Evolutionary conservation across 306 rosid genomes (phyloP), one percentile per base, ranked within the genome.

Genomic region (Cicer judaicum): DNA sequence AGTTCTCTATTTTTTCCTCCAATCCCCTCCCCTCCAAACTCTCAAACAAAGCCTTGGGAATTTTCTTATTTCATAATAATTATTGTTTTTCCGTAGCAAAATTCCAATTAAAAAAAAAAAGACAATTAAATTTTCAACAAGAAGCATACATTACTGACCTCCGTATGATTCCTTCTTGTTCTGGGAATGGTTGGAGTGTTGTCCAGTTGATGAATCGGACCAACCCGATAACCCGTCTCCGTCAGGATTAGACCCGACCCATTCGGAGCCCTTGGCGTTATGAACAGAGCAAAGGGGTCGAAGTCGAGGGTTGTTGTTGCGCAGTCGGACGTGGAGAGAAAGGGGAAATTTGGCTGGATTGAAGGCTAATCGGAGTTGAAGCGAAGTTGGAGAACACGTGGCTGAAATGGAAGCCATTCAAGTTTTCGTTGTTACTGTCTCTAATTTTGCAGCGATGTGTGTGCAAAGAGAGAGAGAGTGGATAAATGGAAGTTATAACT

Each of bases 341-440:
- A 77, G 24, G 7, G 95, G 87, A 55, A 81, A 78, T 82, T 77
- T 82, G 41, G 84, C 52, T 38, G 61, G 76, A 76, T 78, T 88
- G 38, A 90, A 71, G 72, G 96, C 96, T 40, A 86, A 79, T 55
- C 96, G 90, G 10, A 95, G 97, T 90, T 92, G 99, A n/a, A 85
- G 99, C 40, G 99, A 92, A 83, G 85, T 89, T 64, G 99, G 98
- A 1, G 89, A 85, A 74, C 87, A 90, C 10, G 96, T 81, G 10
- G 91, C 81, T 19, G 81, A 38, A 48, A 60, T 52, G 76, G 85
- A 82, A 64, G 97, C 92, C 97, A 91, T 91, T 70, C 11, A 64
- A 71, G 54, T 43, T 16, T 16, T 69, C 55, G 36, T 29, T 29
- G 36, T 4, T 29, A 4, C 36, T 29, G 36, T 29, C 36, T 29